These are phyloP conservation scores for Amphicarpaea edgeworthii DNA, from an alignment of 306 rosid species.

Conservation along the genomic window DNA sequence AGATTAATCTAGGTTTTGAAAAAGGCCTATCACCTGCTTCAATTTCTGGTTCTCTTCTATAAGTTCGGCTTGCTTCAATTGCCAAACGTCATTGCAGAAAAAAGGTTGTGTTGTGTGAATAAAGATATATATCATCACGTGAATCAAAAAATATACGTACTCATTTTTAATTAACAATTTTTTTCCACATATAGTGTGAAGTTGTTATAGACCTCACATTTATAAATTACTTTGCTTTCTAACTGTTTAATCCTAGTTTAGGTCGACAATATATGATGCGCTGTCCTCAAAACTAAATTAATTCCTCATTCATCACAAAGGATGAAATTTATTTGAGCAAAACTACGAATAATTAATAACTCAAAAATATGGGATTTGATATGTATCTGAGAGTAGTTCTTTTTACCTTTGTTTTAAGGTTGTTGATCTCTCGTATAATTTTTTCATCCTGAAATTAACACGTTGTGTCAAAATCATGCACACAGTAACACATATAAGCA, in stretches of 20 bases:
- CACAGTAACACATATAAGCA: not conserved
- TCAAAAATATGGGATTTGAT: not conserved
- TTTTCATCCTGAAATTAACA: constrained; percentile 26
- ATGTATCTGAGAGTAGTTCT: not conserved
- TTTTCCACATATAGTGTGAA: too few relatives aligned
- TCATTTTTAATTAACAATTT: too few relatives aligned
- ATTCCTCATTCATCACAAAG: not conserved
- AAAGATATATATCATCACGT: too few relatives aligned
- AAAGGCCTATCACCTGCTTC: constrained; percentile 4
- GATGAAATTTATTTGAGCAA: not conserved
- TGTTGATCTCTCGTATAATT: constrained; percentile 6
- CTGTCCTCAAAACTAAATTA: not conserved
- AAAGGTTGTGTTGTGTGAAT: not conserved
- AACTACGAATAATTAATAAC: not conserved
- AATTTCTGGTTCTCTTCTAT: constrained; percentile 19
- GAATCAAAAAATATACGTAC: too few relatives aligned
- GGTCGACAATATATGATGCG: not conserved
- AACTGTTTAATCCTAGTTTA: not conserved
- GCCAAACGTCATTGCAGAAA: constrained; percentile 3
- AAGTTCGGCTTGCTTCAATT: constrained; percentile 9
- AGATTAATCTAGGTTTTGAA: too few relatives aligned
- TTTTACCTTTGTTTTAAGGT: constrained; percentile 9
- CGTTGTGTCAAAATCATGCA: not conserved
- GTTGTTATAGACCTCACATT: too few relatives aligned
- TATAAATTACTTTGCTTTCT: too few relatives aligned